phyloP scores from a whole-genome alignment of 306 rosid species.

The Trichosanthes cucumerina region DNA sequence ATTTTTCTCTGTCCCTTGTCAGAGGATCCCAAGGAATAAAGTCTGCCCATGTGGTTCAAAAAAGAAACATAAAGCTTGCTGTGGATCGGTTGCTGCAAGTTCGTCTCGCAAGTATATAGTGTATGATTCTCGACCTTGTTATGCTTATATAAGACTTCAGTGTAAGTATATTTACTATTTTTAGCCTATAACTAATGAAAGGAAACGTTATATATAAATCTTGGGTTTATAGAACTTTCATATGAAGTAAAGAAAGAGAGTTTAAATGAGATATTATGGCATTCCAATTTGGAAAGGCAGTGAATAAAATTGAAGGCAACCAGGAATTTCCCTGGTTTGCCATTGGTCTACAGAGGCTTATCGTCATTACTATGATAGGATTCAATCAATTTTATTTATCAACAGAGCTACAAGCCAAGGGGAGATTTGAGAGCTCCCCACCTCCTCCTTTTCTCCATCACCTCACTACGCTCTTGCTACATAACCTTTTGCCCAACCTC shows the following conservation, averaged over 20 bases:
- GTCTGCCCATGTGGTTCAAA: slow-evolving; percentile 70
- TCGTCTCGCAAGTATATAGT: slow-evolving; percentile 33
- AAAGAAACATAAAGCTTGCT: slow-evolving; percentile 75
- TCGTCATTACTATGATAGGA: background rate
- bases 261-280: background rate
- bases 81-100: slow-evolving; percentile 46
- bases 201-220: background rate
- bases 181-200: background rate
- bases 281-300: background rate
- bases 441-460: too few relatives aligned
- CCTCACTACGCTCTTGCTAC: too few relatives aligned
- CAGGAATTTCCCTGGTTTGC: background rate
- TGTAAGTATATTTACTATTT: background rate
- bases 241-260: background rate
- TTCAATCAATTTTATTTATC: too few relatives aligned
- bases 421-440: too few relatives aligned
- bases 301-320: background rate
- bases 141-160: background rate
- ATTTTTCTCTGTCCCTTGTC: slow-evolving; percentile 8
- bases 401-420: too few relatives aligned
- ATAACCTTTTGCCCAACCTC: too few relatives aligned
- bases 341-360: background rate
- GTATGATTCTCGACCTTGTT: slow-evolving; percentile 33
- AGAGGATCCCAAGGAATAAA: slow-evolving; percentile 58
- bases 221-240: background rate